Evolutionary conservation across 1,139 yeast species (phyloP), one percentile per base, ranked within the genome.

Genomic region (Torulaspora pretoriensis): DNA sequence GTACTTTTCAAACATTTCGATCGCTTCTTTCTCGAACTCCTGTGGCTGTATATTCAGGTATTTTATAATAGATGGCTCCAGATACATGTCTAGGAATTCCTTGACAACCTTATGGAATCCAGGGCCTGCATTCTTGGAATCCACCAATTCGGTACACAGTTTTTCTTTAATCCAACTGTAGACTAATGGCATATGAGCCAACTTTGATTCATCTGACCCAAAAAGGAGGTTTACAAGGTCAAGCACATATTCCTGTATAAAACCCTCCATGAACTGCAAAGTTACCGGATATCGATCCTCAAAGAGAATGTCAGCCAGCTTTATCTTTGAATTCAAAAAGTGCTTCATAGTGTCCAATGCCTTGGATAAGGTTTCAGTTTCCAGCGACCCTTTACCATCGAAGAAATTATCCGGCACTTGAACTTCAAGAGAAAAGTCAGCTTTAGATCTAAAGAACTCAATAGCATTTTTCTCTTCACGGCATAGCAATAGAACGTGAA

Each of bases 171-270:
- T 40, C 4, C 51, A 44, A 2, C 45, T 43, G 48, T 67, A 68
- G 2, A 68, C 47, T 5, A 42, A 29, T 2, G 71, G 71, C 43
- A 63, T 54, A 23, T 46, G 45, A 16, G 43, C 47, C 24, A 60
- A 35, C 17, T 51, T 50, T 2, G 44, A 14, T 5, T 46, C 49
- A 13, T 60, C 56, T 31, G 51, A 42, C 12, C 50, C 50, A 4
- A 62, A 47, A 27, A 52, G 39, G 10, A 47, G 41, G 12, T 51
- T 49, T 10, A 68, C 54, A 22, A 63, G 56, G 8, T 52, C 57
- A 8, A 75, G 61, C 41, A 75, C 74, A 47, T 75, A 78, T 34
- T 76, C 67, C 51, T 78, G 80, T 42, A 81, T 80, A 3, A 74
- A 70, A 4, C 69, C 71, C 40, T 70, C 71, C 31, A 63, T 54